Percentiles rank a stretch among this genome's conserved stretches.
These are phyloP conservation scores for Solioccasus polychromus DNA, from an alignment of 768 basidiomycete species.

Conservation along the genomic window DNA sequence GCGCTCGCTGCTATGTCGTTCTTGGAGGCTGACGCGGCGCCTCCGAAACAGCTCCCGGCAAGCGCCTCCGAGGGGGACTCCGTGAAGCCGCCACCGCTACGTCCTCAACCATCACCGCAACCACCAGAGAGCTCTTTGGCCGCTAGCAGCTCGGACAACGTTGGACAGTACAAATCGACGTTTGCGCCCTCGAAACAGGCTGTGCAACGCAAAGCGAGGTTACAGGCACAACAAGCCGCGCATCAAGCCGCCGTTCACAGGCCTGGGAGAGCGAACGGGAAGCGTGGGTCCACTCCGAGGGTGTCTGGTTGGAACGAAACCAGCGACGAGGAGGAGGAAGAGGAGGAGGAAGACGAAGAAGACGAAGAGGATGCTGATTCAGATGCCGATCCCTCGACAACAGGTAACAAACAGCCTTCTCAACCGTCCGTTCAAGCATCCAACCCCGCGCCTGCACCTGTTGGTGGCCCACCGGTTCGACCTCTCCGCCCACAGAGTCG, in stretches of 20 bases:
- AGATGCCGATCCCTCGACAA: constrained; percentile 42
- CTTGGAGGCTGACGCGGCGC: constrained; percentile 45
- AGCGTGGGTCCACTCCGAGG: constrained; percentile 39
- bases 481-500: constrained; percentile 30
- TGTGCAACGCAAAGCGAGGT: constrained; percentile 79
- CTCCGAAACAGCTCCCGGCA: constrained; percentile 10
- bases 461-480: constrained; percentile 24
- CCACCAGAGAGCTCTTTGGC: constrained; percentile 30
- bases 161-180: constrained; percentile 68
- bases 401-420: constrained; percentile 33
- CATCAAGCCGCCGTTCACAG: constrained; percentile 73
- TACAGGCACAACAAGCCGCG: constrained; percentile 80
- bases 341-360: constrained; percentile 74
- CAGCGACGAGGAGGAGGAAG: constrained; percentile 76
- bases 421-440: constrained; percentile 18
- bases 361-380: constrained; percentile 67
- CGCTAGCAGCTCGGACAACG: constrained; percentile 26
- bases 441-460: constrained; percentile 16
- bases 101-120: constrained; percentile 29
- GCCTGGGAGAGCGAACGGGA: constrained; percentile 59
- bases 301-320: constrained; percentile 58
- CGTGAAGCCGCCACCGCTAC: constrained; percentile 24
- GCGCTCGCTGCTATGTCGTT: constrained; percentile 79
- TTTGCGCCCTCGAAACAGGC: constrained; percentile 86
- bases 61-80: constrained; percentile 5